A percentile compares a stretch with the other conserved stretches of the same genome.
phyloP scores from a whole-genome alignment of 306 rosid species.

The Corylus avellana region DNA sequence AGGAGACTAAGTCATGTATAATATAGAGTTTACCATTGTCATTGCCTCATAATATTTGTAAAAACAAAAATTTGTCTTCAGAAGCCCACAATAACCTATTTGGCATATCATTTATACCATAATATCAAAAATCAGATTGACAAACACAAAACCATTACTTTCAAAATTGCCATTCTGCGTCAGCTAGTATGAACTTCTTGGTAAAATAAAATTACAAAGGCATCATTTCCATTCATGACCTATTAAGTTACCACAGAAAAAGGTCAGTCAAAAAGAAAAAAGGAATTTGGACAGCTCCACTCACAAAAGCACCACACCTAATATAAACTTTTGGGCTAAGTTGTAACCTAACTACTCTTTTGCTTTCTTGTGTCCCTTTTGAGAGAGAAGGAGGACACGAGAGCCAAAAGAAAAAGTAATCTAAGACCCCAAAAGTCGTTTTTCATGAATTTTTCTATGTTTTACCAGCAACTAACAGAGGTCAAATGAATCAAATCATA shows the following conservation, averaged over 20 bases:
- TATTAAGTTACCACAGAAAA: too few relatives aligned
- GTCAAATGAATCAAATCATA: not conserved
- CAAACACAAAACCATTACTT: not conserved
- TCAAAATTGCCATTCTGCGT: not conserved
- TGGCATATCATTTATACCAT: not conserved
- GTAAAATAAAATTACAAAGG: too few relatives aligned
- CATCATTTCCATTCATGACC: too few relatives aligned
- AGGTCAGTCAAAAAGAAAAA: too few relatives aligned
- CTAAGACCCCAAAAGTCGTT: not conserved
- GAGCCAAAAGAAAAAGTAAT: not conserved
- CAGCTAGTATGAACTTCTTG: not conserved
- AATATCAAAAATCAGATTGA: not conserved
- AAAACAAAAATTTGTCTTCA: not conserved
- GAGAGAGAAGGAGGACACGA: not conserved
- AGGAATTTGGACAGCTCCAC: too few relatives aligned
- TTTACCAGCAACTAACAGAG: not conserved
- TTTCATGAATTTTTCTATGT: not conserved
- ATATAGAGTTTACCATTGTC: not conserved
- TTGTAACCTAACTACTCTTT: too few relatives aligned
- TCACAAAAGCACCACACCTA: too few relatives aligned
- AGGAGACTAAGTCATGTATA: not conserved
- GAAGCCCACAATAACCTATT: not conserved
- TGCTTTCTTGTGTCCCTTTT: not conserved
- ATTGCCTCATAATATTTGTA: not conserved
- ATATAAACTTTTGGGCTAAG: too few relatives aligned